Percentiles rank a stretch among this genome's conserved stretches.
These are phyloP conservation scores for Trypanosoma caninum DNA, from an alignment of 208 protist genomes.

Conservation along the genomic window DNA sequence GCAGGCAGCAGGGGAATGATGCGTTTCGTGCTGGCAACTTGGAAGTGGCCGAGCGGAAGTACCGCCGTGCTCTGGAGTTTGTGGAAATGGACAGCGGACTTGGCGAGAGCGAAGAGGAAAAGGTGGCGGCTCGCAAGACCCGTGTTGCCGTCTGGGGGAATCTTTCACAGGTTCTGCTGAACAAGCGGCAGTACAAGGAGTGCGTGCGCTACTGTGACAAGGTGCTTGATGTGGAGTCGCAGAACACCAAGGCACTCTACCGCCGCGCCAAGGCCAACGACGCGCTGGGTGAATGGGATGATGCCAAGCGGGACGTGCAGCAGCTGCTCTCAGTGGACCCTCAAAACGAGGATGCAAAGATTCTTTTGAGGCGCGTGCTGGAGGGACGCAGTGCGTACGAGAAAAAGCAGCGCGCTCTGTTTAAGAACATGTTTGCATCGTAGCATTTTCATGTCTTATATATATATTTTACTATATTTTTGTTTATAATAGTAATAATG, in stretches of 20 bases:
- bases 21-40: conserved; percentile 67
- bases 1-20: conserved; percentile 80
- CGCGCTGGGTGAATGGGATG: conserved; percentile 69
- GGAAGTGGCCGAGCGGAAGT: conserved; percentile 64
- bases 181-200: conserved; percentile 40
- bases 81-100: conserved; percentile 76
- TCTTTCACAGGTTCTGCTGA: conserved; percentile 77
- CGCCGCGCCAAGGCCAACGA: conserved; percentile 67
- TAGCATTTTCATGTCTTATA: conserved; percentile 19
- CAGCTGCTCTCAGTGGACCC: conserved; percentile 51
- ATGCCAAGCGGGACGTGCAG: conserved; percentile 39
- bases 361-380: conserved; percentile 42
- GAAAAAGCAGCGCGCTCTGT: conserved; percentile 72
- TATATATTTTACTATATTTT: conserved; percentile 3
- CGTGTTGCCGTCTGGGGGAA: conserved; percentile 64
- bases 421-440: conserved; percentile 79
- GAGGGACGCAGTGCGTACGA: conserved; percentile 61
- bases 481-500: background rate
- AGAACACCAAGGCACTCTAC: conserved; percentile 75
- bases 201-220: conserved; percentile 55
- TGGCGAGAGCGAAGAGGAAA: conserved; percentile 56
- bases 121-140: conserved; percentile 42
- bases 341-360: conserved; percentile 54
- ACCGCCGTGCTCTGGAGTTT: conserved; percentile 85
- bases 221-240: conserved; percentile 50